A percentile compares a stretch with the other conserved stretches of the same genome.
Evolutionary conservation across 441 rosid species (phyloP).

Genomic region (Lepidium campestre): DNA sequence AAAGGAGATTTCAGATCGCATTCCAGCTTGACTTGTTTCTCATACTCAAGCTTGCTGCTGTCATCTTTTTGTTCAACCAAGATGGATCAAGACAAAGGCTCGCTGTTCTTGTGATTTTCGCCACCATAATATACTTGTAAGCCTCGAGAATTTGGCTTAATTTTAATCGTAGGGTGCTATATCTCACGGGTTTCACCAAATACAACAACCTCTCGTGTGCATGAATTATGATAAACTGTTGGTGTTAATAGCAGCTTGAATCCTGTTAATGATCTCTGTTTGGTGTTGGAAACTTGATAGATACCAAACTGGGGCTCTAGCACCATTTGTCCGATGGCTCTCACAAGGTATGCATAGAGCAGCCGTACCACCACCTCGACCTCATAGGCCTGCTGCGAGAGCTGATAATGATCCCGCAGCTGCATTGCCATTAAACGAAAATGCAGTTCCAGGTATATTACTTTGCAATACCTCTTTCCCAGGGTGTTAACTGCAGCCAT

Average conservation of each 20-base stretch:
- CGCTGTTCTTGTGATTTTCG: constrained; percentile 71
- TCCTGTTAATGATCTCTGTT: background rate
- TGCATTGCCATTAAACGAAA: constrained; percentile 54
- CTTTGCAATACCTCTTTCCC: background rate
- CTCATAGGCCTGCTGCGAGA: constrained; percentile 58
- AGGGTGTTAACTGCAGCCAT: background rate
- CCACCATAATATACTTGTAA: constrained; percentile 82
- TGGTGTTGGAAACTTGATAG: constrained; percentile 39
- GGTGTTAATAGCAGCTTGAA: background rate
- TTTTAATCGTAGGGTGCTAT: constrained; percentile 27
- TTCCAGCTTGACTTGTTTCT: constrained; percentile 90
- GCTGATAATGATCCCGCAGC: constrained; percentile 69
- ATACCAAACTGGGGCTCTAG: constrained; percentile 93
- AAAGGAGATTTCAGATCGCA: constrained; percentile 83
- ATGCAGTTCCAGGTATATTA: constrained; percentile 49
- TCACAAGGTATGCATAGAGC: constrained; percentile 97
- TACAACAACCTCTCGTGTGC: background rate
- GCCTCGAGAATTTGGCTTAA: constrained; percentile 36
- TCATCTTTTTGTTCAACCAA: constrained; percentile 90
- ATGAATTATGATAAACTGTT: background rate
- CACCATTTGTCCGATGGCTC: constrained; percentile 86
- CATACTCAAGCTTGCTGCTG: constrained; percentile 84
- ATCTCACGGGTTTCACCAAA: background rate
- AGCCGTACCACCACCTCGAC: constrained; percentile 86
- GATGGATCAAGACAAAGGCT: constrained; percentile 95